phyloP scores from a whole-genome alignment of 768 basidiomycete species.

The Auricularia cornea region DNA sequence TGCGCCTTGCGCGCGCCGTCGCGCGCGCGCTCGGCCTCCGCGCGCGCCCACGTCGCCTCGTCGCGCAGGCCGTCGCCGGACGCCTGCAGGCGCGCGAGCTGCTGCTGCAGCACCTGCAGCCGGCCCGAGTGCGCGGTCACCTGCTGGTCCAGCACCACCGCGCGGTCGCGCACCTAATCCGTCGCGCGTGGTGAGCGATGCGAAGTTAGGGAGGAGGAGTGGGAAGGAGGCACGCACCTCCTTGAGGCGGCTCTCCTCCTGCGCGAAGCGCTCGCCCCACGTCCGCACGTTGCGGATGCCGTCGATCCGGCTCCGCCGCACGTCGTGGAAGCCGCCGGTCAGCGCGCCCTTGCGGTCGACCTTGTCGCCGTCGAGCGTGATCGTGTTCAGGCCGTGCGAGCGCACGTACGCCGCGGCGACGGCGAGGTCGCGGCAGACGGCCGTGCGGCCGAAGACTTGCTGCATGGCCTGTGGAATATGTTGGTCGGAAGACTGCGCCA shows the following conservation, averaged over 20 bases:
- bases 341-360: slow-evolving; percentile 94
- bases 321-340: slow-evolving; percentile 94
- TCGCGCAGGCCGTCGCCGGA: slow-evolving; percentile 57
- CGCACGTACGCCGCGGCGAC: slow-evolving; percentile 92
- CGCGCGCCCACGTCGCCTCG: slow-evolving; percentile 48
- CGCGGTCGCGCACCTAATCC: slow-evolving; percentile 44
- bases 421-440: slow-evolving; percentile 87
- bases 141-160: slow-evolving; percentile 73
- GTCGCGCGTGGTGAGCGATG: too few relatives aligned
- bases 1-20: slow-evolving; percentile 58
- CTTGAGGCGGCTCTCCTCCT: slow-evolving; percentile 51
- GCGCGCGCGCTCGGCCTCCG: slow-evolving; percentile 63
- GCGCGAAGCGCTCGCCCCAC: slow-evolving; percentile 67
- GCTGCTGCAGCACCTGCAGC: slow-evolving; percentile 66
- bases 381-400: slow-evolving; percentile 90
- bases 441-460: slow-evolving; percentile 96
- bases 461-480: slow-evolving; percentile 55
- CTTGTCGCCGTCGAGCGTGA: slow-evolving; percentile 95
- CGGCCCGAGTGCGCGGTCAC: slow-evolving; percentile 68
- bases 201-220: too few relatives aligned
- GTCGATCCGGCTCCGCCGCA: slow-evolving; percentile 83
- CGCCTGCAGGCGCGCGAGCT: slow-evolving; percentile 42
- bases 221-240: slow-evolving; percentile 39
- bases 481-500: too few relatives aligned
- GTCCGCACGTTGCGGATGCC: slow-evolving; percentile 66